Evolutionary conservation across 1,139 yeast genomes (phyloP).

Genomic region (Diutina rugosa): DNA sequence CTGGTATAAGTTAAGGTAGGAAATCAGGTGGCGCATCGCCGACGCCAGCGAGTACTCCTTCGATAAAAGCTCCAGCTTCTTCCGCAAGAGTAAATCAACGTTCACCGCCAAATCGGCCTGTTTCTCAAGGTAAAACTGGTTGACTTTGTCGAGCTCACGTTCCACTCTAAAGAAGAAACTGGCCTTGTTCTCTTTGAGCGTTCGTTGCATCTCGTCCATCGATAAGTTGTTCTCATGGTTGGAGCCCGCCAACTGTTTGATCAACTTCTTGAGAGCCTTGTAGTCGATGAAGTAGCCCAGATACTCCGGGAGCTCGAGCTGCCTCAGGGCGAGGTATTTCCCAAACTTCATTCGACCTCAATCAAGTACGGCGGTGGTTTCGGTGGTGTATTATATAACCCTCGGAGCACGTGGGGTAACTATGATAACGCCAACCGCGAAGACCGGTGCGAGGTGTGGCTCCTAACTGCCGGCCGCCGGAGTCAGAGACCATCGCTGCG

Average conservation of each 20-base stretch:
- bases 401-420: neutral
- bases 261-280: constrained; percentile 76
- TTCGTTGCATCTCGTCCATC: constrained; percentile 31
- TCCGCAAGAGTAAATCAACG: constrained; percentile 61
- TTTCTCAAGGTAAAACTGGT: constrained; percentile 76
- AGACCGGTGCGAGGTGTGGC: neutral
- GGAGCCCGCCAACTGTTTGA: constrained; percentile 35
- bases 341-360: constrained; percentile 64
- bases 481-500: neutral
- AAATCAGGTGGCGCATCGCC: constrained; percentile 24
- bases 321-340: constrained; percentile 86
- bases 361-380: neutral
- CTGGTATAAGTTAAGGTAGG: constrained; percentile 51
- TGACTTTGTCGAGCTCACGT: constrained; percentile 89
- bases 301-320: constrained; percentile 89
- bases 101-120: constrained; percentile 77
- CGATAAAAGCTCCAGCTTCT: constrained; percentile 46
- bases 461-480: neutral
- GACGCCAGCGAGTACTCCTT: constrained; percentile 11
- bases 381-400: neutral
- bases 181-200: constrained; percentile 82
- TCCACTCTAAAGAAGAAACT: constrained; percentile 87
- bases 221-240: neutral
- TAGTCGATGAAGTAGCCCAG: constrained; percentile 89
- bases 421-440: neutral